Evolutionary conservation across 768 basidiomycete genomes (phyloP).

Genomic region (Mrakia gelida): DNA sequence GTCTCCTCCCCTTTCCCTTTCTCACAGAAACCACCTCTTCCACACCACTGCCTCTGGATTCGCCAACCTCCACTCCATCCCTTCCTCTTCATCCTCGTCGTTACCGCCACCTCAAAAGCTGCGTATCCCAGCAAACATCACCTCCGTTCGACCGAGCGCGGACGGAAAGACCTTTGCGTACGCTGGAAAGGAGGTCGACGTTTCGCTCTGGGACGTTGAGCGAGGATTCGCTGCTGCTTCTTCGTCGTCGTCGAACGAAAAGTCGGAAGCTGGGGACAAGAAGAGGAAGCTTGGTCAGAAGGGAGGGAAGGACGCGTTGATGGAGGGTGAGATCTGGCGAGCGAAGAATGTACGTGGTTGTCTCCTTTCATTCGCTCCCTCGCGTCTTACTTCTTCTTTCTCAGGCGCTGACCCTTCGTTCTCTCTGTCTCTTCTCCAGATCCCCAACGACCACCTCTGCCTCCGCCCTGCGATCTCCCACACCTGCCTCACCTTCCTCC

Average conservation of each 20-base stretch:
- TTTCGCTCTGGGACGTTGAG: slow-evolving; percentile 75
- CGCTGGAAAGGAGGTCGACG: slow-evolving; percentile 79
- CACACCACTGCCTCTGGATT: slow-evolving; percentile 20
- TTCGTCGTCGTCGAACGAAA: neutral
- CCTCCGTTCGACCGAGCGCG: neutral
- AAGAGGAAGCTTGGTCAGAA: slow-evolving; percentile 38
- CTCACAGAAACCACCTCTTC: slow-evolving; percentile 10
- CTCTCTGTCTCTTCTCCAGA: slow-evolving; percentile 43
- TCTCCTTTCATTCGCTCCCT: neutral
- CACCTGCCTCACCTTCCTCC: slow-evolving; percentile 61
- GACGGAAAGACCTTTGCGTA: slow-evolving; percentile 60
- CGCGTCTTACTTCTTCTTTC: neutral
- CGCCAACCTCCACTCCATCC: slow-evolving; percentile 18
- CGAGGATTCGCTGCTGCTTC: slow-evolving; percentile 48
- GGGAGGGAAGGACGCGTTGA: slow-evolving; percentile 52
- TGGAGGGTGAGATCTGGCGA: slow-evolving; percentile 71
- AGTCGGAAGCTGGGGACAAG: slow-evolving; percentile 12
- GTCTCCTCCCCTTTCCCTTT: no score
- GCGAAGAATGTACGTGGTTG: slow-evolving; percentile 64
- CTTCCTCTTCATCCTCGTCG: slow-evolving; percentile 7
- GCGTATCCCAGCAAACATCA: slow-evolving; percentile 29
- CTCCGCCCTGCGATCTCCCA: slow-evolving; percentile 76
- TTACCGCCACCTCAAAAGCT: neutral
- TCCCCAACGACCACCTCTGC: slow-evolving; percentile 67
- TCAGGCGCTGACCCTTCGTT: slow-evolving; percentile 1